These are phyloP conservation scores for Eucalyptus regnans DNA, from an alignment of 345 rosid genomes.

Conservation along the genomic window DNA sequence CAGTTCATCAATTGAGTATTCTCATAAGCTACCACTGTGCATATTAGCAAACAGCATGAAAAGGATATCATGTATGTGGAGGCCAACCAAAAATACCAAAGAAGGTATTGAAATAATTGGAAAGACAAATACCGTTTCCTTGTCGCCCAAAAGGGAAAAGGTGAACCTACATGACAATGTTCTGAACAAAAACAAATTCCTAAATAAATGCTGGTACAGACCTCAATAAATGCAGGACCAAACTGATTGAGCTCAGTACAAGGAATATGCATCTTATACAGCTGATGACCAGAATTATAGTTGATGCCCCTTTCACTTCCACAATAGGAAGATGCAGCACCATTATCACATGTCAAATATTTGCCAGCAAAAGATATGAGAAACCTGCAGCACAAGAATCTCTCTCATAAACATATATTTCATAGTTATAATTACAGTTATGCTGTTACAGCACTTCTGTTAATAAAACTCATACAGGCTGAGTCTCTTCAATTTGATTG, in stretches of 20 bases:
- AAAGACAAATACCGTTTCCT: background rate
- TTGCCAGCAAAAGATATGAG: slow-evolving; percentile 85
- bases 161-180: slow-evolving; percentile 23
- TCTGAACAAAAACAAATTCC: background rate
- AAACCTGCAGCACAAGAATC: slow-evolving; percentile 37
- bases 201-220: background rate
- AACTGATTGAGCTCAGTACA: slow-evolving; percentile 40
- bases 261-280: slow-evolving; percentile 49
- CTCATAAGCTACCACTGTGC: background rate
- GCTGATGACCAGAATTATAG: slow-evolving; percentile 28
- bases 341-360: slow-evolving; percentile 55
- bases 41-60: background rate
- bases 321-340: slow-evolving; percentile 29
- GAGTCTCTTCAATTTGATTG: background rate
- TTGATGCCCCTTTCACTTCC: slow-evolving; percentile 18
- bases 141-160: background rate
- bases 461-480: background rate
- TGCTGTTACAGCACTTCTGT: background rate
- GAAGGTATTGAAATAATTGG: background rate
- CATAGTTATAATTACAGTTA: background rate
- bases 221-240: slow-evolving; percentile 99
- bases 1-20: background rate
- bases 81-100: background rate
- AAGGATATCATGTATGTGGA: background rate
- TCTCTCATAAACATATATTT: background rate